Evolutionary conservation across 164 flowering plant genomes (phyloP), one percentile per base, ranked within the genome.

Genomic region (Berberis vulgaris): DNA sequence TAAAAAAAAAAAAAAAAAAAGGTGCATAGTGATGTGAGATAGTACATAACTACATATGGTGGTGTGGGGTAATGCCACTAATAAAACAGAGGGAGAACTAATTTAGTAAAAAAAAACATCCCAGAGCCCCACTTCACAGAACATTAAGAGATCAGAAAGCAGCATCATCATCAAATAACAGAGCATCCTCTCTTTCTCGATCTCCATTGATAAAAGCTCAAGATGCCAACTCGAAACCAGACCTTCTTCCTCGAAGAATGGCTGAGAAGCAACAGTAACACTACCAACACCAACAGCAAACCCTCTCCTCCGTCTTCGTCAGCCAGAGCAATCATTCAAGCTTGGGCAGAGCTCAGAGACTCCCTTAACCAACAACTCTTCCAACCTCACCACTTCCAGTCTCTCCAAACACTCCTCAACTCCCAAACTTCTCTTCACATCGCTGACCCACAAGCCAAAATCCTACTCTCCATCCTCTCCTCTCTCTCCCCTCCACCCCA

Each of bases 381-480:
- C 61, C 60, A 57, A 13, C 62, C 82, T 9, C 75, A 74, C 44
- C 86, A 80, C 43, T 71, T 83, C 66, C 80, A 79, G 13, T 70
- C 97, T 41, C 78, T 91, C 43, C 80, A 75, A 67, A 77, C 78
- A 50, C 91, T 95, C 53, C 38, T 71, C 4, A 62, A 71, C 61
- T 84, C 86, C 49, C 82, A 77, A 62, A 12, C 75, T 40, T 82
- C 96, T 40, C 83, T 91, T 54, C 82, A 80, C 64, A 88, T 91
- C 4, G 89, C 97, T 0, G 97, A 95, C 64, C 94, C 97, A 9
- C 99, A 95, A 72, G 97, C 97, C 41, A 88, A 81, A 73, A 82
- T 89, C 65, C 74, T 91, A 4, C 44, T 88, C 55, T 80, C 96
- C 60, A 77, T 88, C 46, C 77, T 91, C 4, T 83, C 89, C 9